Base-by-base conservation (phyloP, 2,329 filamentous ascomycete genomes). In the Neonectria coccinea region DNA sequence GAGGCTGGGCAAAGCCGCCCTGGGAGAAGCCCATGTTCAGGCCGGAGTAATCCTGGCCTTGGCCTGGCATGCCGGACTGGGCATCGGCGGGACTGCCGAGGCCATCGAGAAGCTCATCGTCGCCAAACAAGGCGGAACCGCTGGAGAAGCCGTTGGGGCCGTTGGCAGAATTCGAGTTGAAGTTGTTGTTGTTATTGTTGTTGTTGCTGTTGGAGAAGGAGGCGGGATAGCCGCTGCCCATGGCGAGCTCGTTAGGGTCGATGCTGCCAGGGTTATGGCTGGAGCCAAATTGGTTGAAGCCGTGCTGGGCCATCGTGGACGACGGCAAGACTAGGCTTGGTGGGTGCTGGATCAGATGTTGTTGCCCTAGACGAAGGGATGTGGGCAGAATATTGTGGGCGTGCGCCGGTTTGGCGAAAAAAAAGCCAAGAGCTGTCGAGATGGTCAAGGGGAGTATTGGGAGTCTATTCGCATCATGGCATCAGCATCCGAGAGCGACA, bases 71-170 rank as follows among this genome's bases (percentile, higher is more conserved):
- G 60, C 81, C 82, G 11, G 82, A 74, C 71, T 87, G 85, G 39
- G 76, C 76, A 48, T 87, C 86, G 31, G 85, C 82, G 31, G 87
- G 84, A 70, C 84, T 85, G 47, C 81, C 85, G 9, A 95, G 84
- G 39, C 87, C 87, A 69, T 97, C 94, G 51, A 95, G 85, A 51
- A 98, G 84, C 76, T 97, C 95, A 68, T 97, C 95, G 69, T 97
- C 95, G 67, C 89, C 91, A 70, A 97, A 94, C 44, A 91, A 86
- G 11, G 92, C 91, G 65, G 91, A 91, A 64, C 91, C 91, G 71
- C 89, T 90, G 50, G 91, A 91, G 81, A 94, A 97, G 77, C 88
- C 91, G 62, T 89, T 90, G 33, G 87, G 85, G 69, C 89, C 83
- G 75, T 87, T 91, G 74, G 79, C 83, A 25, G 81, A 81, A 67